Conservation (phyloP, 441 rosid genomes). For the Aleurites moluccanus region DNA sequence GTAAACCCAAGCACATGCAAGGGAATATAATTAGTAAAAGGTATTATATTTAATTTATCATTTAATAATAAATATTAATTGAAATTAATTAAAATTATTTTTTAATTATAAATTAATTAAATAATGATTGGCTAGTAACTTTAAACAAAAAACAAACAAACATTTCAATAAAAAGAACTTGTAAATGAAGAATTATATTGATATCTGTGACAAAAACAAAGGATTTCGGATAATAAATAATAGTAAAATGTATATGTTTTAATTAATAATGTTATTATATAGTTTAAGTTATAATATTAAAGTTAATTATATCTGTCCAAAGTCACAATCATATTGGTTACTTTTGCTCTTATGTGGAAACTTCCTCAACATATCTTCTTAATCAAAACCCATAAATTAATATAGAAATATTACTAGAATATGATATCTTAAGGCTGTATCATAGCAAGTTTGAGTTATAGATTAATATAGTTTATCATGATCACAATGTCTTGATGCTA, state of each 20-base stretch:
- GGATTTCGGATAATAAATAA: not conserved
- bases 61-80: too few relatives aligned
- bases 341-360: conserved; percentile 16
- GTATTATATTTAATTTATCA: too few relatives aligned
- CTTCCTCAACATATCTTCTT: not conserved
- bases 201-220: not conserved
- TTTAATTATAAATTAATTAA: too few relatives aligned
- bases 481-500: conserved; percentile 7
- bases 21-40: not conserved
- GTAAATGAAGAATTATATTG: not conserved
- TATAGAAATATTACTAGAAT: conserved; percentile 14
- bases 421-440: not conserved
- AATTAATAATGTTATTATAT: not conserved
- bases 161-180: too few relatives aligned
- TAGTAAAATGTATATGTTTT: not conserved
- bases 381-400: conserved; percentile 17
- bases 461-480: conserved; percentile 2
- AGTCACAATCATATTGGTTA: conserved; percentile 16
- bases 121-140: too few relatives aligned
- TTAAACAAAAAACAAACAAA: too few relatives aligned
- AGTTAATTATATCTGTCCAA: not conserved
- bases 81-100: too few relatives aligned
- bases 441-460: not conserved
- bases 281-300: not conserved
- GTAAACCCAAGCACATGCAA: not conserved